phyloP scores from a whole-genome alignment of 1,284 basidiomycete genomes.

The Neonothopanus nambi region DNA sequence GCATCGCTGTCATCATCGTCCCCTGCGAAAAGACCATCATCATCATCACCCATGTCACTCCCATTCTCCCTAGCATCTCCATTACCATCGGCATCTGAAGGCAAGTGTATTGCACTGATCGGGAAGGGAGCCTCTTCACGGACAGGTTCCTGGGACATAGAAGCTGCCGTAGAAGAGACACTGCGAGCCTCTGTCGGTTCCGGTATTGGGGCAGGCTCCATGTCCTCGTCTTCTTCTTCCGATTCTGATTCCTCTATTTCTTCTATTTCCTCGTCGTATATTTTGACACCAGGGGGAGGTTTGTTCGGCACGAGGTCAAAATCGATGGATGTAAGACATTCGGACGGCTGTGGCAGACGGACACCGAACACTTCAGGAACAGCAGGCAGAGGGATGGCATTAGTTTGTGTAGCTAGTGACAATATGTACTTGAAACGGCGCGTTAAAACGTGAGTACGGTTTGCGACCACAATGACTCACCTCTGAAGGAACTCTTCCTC shows the following conservation, averaged over 20 bases:
- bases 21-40: conserved; percentile 68
- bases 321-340: conserved; percentile 88
- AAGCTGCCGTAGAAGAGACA: conserved; percentile 2
- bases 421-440: conserved; percentile 70
- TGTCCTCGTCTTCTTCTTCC: conserved; percentile 63
- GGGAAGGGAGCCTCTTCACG: conserved; percentile 48
- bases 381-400: conserved; percentile 84
- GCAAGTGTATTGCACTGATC: conserved; percentile 58
- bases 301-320: conserved; percentile 92
- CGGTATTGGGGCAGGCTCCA: conserved; percentile 54
- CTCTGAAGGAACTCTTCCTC: conserved; percentile 92
- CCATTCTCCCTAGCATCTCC: conserved; percentile 55
- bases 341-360: conserved; percentile 78
- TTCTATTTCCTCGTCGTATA: conserved; percentile 79
- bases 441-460: conserved; percentile 9
- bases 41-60: conserved; percentile 56
- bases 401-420: conserved; percentile 88
- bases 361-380: conserved; percentile 97
- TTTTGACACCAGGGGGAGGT: conserved; percentile 69
- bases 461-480: conserved; percentile 37
- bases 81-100: conserved; percentile 61
- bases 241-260: conserved; percentile 72
- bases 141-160: conserved; percentile 25
- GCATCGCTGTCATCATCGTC: conserved; percentile 74
- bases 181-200: conserved; percentile 6